Base-by-base conservation (phyloP, 2,329 filamentous ascomycete species). In the Lasiodiplodia sp. region DNA sequence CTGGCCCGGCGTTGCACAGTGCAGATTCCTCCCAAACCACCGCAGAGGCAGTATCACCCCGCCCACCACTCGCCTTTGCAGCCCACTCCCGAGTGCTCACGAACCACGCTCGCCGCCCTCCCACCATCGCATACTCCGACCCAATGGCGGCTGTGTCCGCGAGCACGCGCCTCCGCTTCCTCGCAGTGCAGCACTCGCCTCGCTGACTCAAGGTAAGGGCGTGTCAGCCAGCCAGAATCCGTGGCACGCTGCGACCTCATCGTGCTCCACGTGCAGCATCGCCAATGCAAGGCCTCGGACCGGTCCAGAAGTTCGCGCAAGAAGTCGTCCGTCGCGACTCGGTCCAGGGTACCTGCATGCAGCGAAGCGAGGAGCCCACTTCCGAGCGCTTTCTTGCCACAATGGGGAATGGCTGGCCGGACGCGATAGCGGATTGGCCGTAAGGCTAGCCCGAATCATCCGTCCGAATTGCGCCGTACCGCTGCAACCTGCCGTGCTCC, bases 371-470 rank as follows among this genome's bases (percentile, higher is more conserved):
- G 58, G 58, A 62, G 57, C 18, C 57, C 57, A 47, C 57, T 21
- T 34, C 23, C n/a, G 57, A 49, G 16, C 58, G 34, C 34, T 18
- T 44, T 62, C 58, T 62, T 62, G 31, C 58, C 58, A 14, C 23
- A 62, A 49, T 16, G 18, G 47, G 40, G 23, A 49, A 57, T 18
- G 12, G 37, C 34, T 25, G 56, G 12, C 56, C 38, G 37, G 37
- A 14, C 11, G 28, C 58, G 40, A 62, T 49, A 62, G 21, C 58
- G 58, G 7, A 25, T 49, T 34, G 16, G 23, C 25, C 40, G 11
- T 62, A 51, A 62, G 58, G 58, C 58, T 62, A 62, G 40, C 58
- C 44, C 58, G 58, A 62, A 34, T 37, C 58, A n/a, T 25, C 3
- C 25, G 28, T n/a, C n/a, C 37, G 16, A 6, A 14, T 28, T 21